Evolutionary conservation across 805 yeast genomes (phyloP), one percentile per base, ranked within the genome.

Genomic region (Kluyveromyces siamensis): DNA sequence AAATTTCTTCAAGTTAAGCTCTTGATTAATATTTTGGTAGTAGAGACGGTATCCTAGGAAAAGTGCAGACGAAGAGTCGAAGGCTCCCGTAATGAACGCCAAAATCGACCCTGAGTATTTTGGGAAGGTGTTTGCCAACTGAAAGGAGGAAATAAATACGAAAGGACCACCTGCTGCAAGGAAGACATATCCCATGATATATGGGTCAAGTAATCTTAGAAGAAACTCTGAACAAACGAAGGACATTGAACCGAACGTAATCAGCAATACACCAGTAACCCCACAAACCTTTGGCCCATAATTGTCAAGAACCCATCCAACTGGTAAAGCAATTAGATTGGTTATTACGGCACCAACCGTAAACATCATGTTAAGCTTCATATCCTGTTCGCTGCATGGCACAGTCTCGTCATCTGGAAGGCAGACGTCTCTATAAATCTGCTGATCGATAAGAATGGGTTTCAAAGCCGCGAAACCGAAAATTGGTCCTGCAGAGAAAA

Each of bases 401-500:
- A 54, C 51, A 8, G 40, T 25, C 2, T 49, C 27, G 17, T 39
- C 48, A n/a, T 55, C 52, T 1, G 64, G 60, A 2, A 70, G 61
- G 62, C 97, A 90, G 8, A 71, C 60, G 1, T 81, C 77, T 21
- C 73, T 65, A 59, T 90, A 91, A 3, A 90, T 83, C 3, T 91
- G 89, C 61, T 91, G 90, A 9, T 72, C 63, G 17, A 88, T 75
- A 41, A 91, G 68, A 10, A 90, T 79, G 6, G 95, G 95, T 61
- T 91, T 91, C 48, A 90, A 70, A 2, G 98, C 97, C 21, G 97
- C 96, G 70, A 90, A 90, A 4, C 98, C 98, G 72, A 90, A 90
- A 13, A 90, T 82, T 1, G 95, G 88, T 6, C 97, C 98, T 0
- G 96, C 96, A 0, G 96, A 88, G 37, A 87, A 72, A 13, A 90